Evolutionary conservation across 164 flowering plant genomes (phyloP).

Genomic region (Platanus orientalis): DNA sequence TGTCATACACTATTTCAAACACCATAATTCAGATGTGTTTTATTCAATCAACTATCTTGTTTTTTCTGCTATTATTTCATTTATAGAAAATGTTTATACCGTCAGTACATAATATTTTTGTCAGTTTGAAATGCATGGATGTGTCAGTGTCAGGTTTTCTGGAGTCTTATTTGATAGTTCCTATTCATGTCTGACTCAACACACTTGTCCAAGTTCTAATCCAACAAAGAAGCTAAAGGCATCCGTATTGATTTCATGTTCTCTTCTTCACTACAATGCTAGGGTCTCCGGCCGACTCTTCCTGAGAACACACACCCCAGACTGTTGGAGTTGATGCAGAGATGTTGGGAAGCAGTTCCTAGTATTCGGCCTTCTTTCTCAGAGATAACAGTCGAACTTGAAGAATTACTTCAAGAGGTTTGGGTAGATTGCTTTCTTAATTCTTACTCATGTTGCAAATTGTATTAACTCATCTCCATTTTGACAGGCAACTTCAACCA

Average conservation of each 20-base stretch:
- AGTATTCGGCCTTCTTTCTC: constrained; percentile 65
- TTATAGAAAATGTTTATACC: too few species aligned
- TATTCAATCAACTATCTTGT: too few species aligned
- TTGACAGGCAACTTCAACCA: not conserved
- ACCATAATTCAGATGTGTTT: too few species aligned
- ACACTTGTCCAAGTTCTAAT: too few species aligned
- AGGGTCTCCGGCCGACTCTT: constrained; percentile 85
- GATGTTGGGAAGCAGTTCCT: constrained; percentile 82
- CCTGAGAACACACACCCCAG: constrained; percentile 65
- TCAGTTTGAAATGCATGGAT: too few species aligned
- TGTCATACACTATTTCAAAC: too few species aligned
- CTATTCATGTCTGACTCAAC: too few species aligned
- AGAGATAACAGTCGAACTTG: constrained; percentile 55
- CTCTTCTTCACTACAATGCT: not conserved
- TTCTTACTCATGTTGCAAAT: not conserved
- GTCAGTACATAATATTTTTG: too few species aligned
- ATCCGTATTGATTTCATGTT: constrained; percentile 3
- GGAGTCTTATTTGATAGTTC: too few species aligned
- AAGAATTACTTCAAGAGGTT: constrained; percentile 41
- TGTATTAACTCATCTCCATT: not conserved
- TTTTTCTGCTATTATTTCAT: too few species aligned
- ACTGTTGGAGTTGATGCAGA: constrained; percentile 67
- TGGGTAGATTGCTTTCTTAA: constrained; percentile 31
- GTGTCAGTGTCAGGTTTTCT: too few species aligned
- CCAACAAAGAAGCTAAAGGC: not conserved